Evolutionary conservation across 768 basidiomycete genomes (phyloP), one percentile per base, ranked within the genome.

Genomic region (Serendipita sp.): DNA sequence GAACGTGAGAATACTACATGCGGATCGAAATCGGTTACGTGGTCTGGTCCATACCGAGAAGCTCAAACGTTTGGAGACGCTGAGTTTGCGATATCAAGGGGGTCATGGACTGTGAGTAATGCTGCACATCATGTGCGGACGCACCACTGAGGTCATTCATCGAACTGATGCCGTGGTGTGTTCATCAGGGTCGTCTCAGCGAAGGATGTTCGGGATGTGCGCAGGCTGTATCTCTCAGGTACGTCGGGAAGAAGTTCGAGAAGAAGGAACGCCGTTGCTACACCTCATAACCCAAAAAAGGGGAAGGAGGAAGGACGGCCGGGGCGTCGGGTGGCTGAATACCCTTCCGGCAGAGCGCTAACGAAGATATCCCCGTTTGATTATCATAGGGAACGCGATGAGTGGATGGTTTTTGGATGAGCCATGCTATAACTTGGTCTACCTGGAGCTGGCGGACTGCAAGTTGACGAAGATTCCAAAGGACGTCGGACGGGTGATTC

Each of bases 141-240:
- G 20, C 11, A 11, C 20, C 13, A 42, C 42, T 11, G 11, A 42
- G 11, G 42, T n/a, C n/a, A n/a, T n/a, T n/a, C n/a, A n/a, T n/a
- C 11, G 13, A 28, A 58, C 17, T 34, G 22, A 24, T 58, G 3
- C 24, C n/a, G n/a, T n/a, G 11, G 22, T 58, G 53, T 51, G 56
- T 3, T 26, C 41, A 31, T 17, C 66, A 73, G 73, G 17, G 61
- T 63, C 11, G 67, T 75, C 16, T 51, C 70, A 2, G 66, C 64
- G 41, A 66, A 64, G 5, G 87, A 91, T 70, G 81, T 96, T 69
- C 84, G 90, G 70, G 90, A 94, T 75, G 84, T 92, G 68, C 94
- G 93, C 75, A 83, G 94, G 61, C 75, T 98, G 70, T 99, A 97
- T 77, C 82, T 97, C 62, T 94, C 91, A 67, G 91, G 92, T 91